A percentile compares a stretch with the other conserved stretches of the same genome.
phyloP scores from a whole-genome alignment of 305 asterid genomes.

The Fraxinus floribunda region DNA sequence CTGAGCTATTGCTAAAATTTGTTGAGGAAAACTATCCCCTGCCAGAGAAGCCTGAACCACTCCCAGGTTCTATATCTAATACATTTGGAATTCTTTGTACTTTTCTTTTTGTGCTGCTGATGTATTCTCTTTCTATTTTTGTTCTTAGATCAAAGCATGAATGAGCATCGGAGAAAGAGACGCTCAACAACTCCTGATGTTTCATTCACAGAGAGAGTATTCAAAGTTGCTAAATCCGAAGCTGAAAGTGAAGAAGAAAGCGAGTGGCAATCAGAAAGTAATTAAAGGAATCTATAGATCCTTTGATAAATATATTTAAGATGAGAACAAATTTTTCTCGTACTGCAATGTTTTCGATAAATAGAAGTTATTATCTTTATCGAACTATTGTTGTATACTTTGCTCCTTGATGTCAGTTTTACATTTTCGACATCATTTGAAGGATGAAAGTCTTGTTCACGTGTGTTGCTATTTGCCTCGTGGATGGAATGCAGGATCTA shows the following conservation, averaged over 20 bases:
- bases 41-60: conserved; percentile 89
- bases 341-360: background rate
- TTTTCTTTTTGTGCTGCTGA: conserved; percentile 22
- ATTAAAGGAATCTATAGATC: conserved; percentile 23
- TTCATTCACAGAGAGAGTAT: conserved; percentile 73
- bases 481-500: background rate
- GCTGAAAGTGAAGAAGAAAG: conserved; percentile 72
- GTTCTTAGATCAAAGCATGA: conserved; percentile 67
- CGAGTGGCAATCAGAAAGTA: conserved; percentile 89
- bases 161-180: conserved; percentile 92
- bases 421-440: background rate
- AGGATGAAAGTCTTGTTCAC: background rate
- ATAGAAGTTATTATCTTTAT: background rate
- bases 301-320: conserved; percentile 8
- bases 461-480: background rate
- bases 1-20: conserved; percentile 89
- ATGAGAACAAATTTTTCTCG: background rate
- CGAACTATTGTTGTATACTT: background rate
- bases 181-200: conserved; percentile 69
- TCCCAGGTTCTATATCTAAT: conserved; percentile 49
- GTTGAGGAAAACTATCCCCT: conserved; percentile 95
- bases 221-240: conserved; percentile 77
- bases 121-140: conserved; percentile 29
- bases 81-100: conserved; percentile 22
- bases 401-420: background rate